Percentiles rank a stretch among this genome's conserved stretches.
Conservation (phyloP, 2,329 filamentous ascomycete genomes). For the Lachnellula arida region DNA sequence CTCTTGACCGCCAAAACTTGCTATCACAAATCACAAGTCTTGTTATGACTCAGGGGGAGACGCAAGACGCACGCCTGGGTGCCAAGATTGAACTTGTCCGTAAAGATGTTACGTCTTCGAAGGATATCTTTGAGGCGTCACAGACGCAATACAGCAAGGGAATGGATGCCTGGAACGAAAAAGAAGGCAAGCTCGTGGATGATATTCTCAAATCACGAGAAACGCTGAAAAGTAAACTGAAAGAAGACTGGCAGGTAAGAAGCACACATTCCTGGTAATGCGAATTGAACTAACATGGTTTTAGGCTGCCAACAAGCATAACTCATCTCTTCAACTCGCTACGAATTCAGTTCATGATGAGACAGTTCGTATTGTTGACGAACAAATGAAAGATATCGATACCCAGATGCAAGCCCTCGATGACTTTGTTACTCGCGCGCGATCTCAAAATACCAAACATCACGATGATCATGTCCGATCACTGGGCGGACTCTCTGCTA, state of each 20-base stretch:
- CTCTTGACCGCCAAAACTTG: constrained; percentile 68
- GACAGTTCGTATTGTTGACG: constrained; percentile 83
- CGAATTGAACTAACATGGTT: constrained; percentile 8
- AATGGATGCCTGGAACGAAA: constrained; percentile 70
- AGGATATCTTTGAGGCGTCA: constrained; percentile 59
- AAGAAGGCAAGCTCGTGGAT: constrained; percentile 64
- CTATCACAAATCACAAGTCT: constrained; percentile 73
- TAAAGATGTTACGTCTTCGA: constrained; percentile 60
- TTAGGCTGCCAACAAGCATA: constrained; percentile 70
- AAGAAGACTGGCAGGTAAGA: constrained; percentile 79
- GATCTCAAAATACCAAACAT: constrained; percentile 73
- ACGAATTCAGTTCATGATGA: constrained; percentile 86
- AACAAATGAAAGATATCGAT: constrained; percentile 81
- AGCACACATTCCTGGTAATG: background rate
- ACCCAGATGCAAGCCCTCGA: constrained; percentile 87
- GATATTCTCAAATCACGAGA: constrained; percentile 71
- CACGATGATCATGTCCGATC: constrained; percentile 65
- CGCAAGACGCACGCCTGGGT: constrained; percentile 67
- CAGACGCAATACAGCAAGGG: constrained; percentile 62
- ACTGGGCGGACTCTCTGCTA: constrained; percentile 59
- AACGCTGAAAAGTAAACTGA: constrained; percentile 72
- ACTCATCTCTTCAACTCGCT: constrained; percentile 75
- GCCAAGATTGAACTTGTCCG: constrained; percentile 59
- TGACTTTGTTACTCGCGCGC: constrained; percentile 80
- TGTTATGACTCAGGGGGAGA: constrained; percentile 67